phyloP scores from a whole-genome alignment of 495 filamentous ascomycete species.

The Penicillium arizonense region DNA sequence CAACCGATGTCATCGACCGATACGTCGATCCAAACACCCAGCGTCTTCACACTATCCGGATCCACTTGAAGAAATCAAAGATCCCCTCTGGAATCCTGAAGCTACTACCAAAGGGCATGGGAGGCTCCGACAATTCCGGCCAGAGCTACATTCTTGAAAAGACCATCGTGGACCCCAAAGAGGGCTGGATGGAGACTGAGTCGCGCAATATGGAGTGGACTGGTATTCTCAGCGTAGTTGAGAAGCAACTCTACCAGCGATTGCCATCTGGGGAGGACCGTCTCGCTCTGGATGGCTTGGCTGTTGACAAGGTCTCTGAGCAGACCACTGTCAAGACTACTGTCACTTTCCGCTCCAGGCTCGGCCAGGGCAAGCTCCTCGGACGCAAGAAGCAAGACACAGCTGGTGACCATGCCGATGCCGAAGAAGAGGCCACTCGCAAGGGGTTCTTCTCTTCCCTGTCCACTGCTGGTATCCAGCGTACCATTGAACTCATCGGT shows the following conservation, averaged over 20 bases:
- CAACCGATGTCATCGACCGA: conserved; percentile 90
- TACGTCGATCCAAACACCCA: conserved; percentile 76
- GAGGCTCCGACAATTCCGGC: conserved; percentile 67
- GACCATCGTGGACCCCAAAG: conserved; percentile 81
- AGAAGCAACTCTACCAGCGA: conserved; percentile 77
- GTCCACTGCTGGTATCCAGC: conserved; percentile 77
- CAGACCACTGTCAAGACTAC: conserved; percentile 80
- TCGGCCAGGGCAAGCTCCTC: conserved; percentile 71
- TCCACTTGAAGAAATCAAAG: conserved; percentile 93
- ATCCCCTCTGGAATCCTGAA: conserved; percentile 80
- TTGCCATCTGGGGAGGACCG: conserved; percentile 23
- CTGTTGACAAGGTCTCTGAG: conserved; percentile 46
- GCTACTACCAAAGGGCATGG: conserved; percentile 74
- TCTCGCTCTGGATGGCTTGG: conserved; percentile 22
- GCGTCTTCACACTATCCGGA: conserved; percentile 79
- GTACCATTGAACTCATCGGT: conserved; percentile 87
- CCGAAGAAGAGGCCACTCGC: conserved; percentile 55
- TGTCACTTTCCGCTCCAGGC: conserved; percentile 79
- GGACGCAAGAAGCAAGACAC: conserved; percentile 42
- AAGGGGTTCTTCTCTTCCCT: conserved; percentile 67
- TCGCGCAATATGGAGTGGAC: conserved; percentile 87
- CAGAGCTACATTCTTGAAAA: conserved; percentile 90
- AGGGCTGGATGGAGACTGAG: conserved; percentile 86
- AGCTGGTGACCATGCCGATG: conserved; percentile 20
- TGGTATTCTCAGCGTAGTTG: conserved; percentile 87